Conservation (phyloP, 73 alveolate genomes). For the Paraurostyla sp. region DNA sequence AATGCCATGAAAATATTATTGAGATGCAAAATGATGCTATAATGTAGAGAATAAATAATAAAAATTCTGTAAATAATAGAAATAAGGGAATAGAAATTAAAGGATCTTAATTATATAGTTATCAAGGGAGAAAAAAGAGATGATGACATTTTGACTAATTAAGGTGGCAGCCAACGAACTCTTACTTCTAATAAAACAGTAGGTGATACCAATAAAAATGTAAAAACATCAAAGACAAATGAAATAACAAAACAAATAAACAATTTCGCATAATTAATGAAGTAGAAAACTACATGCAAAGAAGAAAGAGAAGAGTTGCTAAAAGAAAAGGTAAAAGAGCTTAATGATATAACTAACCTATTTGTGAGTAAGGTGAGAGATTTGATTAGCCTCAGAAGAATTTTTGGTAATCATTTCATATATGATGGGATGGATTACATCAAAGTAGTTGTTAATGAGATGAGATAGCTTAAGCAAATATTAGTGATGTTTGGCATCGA, state of each 20-base stretch:
- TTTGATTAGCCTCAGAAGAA: background rate
- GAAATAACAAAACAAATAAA: no score
- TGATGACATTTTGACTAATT: background rate
- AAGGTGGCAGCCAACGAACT: background rate
- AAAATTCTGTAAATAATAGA: slow-evolving; percentile 17
- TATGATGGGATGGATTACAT: slow-evolving; percentile 48
- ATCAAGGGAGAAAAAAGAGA: background rate
- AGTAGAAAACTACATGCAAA: background rate
- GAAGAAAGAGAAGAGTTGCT: slow-evolving; percentile 6
- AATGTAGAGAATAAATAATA: background rate
- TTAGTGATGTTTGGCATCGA: background rate
- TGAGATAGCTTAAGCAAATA: background rate
- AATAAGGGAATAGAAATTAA: background rate
- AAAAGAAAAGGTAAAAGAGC: background rate
- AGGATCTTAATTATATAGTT: slow-evolving; percentile 21
- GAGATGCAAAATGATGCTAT: slow-evolving; percentile 27
- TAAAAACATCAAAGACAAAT: background rate
- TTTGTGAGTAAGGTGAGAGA: background rate
- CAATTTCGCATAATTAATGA: no score
- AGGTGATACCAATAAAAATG: background rate
- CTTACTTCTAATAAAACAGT: background rate
- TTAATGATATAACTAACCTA: background rate
- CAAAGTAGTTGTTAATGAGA: slow-evolving; percentile 19
- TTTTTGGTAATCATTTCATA: background rate
- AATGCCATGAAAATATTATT: slow-evolving; percentile 39